Percentiles rank a stretch among this genome's conserved stretches.
Evolutionary conservation across 2,329 filamentous ascomycete genomes (phyloP).

Genomic region (Tolypocladium inflatum): DNA sequence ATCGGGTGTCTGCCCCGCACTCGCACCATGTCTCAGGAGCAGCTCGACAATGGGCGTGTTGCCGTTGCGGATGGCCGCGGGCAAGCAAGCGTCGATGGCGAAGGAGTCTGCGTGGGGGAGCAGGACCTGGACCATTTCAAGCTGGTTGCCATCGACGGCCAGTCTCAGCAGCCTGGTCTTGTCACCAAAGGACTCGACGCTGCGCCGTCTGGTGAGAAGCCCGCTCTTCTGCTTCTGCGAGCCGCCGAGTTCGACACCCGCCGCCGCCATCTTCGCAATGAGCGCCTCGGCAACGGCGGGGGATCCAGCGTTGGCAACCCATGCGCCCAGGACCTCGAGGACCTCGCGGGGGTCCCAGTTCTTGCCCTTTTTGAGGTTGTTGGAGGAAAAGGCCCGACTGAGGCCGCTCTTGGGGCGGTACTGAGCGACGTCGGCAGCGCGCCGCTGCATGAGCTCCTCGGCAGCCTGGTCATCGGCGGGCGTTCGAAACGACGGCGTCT

Average conservation of each 20-base stretch:
- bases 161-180: slow-evolving; percentile 40
- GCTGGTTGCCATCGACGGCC: slow-evolving; percentile 38
- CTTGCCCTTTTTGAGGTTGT: slow-evolving; percentile 35
- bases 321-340: slow-evolving; percentile 38
- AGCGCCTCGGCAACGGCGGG: slow-evolving; percentile 48
- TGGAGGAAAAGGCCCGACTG: slow-evolving; percentile 26
- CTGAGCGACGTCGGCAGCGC: slow-evolving; percentile 24
- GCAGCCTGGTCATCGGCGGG: slow-evolving; percentile 40
- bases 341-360: slow-evolving; percentile 43
- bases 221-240: slow-evolving; percentile 36
- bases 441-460: slow-evolving; percentile 44
- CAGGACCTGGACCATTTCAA: slow-evolving; percentile 44
- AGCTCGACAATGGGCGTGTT: slow-evolving; percentile 35
- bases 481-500: slow-evolving; percentile 32
- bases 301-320: slow-evolving; percentile 38
- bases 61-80: slow-evolving; percentile 35
- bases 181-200: slow-evolving; percentile 37
- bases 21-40: slow-evolving; percentile 42
- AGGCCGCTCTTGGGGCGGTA: slow-evolving; percentile 28
- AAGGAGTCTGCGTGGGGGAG: slow-evolving; percentile 41
- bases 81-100: slow-evolving; percentile 39
- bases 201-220: slow-evolving; percentile 38
- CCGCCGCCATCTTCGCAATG: slow-evolving; percentile 36
- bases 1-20: slow-evolving; percentile 33
- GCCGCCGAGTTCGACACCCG: slow-evolving; percentile 42